Conservation (phyloP, 306 rosid species). For the Corylus avellana region DNA sequence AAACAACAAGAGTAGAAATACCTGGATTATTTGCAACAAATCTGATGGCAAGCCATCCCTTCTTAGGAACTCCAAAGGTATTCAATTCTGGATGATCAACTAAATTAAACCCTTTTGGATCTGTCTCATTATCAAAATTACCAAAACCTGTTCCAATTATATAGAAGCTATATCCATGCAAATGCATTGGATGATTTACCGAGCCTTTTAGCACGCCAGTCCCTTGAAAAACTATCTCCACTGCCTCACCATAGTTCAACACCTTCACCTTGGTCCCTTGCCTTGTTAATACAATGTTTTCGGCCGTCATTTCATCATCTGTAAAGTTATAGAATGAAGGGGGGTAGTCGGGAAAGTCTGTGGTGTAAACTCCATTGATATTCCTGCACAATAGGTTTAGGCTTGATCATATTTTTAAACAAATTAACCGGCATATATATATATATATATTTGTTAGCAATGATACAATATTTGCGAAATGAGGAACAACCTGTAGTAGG, state of each 20-base stretch:
- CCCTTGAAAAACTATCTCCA: constrained; percentile 25
- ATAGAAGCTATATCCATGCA: constrained; percentile 12
- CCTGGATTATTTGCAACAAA: constrained; percentile 34
- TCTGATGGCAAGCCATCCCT: constrained; percentile 18
- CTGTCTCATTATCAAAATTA: constrained; percentile 6
- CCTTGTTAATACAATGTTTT: neutral
- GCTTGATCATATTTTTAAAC: neutral
- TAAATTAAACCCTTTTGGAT: constrained; percentile 30
- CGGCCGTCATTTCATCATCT: neutral
- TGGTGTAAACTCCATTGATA: constrained; percentile 8
- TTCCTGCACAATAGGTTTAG: neutral
- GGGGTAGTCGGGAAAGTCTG: constrained; percentile 13
- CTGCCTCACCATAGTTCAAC: constrained; percentile 8
- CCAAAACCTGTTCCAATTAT: neutral
- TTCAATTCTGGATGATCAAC: constrained; percentile 33
- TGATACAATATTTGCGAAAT: neutral
- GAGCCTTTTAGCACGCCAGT: constrained; percentile 1
- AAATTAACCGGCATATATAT: too few relatives aligned
- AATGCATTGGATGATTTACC: constrained; percentile 19
- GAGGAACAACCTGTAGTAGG: constrained; percentile 44
- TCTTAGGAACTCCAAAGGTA: constrained; percentile 32
- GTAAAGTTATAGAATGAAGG: constrained; percentile 8
- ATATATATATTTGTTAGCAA: too few relatives aligned
- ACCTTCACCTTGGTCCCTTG: constrained; percentile 17
- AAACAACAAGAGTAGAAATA: neutral